phyloP scores from a whole-genome alignment of 208 protist species.

The Lotmaria passim region DNA sequence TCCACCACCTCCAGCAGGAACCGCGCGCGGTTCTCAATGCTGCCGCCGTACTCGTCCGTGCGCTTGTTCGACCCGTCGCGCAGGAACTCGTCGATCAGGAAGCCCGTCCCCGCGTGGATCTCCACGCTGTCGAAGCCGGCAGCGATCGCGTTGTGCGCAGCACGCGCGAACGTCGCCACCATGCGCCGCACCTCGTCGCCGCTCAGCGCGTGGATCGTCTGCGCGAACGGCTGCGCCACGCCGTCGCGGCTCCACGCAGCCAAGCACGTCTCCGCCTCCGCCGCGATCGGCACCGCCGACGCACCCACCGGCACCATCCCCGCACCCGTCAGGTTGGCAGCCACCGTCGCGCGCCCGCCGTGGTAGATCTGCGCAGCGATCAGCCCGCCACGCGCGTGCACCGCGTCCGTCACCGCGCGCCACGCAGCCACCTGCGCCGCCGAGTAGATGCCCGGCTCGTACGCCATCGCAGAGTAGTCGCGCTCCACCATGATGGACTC shows the following conservation, averaged over 20 bases:
- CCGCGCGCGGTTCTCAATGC: conserved; percentile 70
- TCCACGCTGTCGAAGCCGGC: conserved; percentile 93
- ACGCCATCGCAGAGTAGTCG: conserved; percentile 39
- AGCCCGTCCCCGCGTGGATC: conserved; percentile 92
- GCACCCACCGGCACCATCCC: conserved; percentile 15
- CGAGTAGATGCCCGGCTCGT: conserved; percentile 61
- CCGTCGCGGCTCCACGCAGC: conserved; percentile 23
- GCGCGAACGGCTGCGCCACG: conserved; percentile 35
- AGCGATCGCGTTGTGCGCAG: conserved; percentile 61
- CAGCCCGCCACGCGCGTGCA: conserved; percentile 57
- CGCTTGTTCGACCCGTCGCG: conserved; percentile 63
- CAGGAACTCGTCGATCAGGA: conserved; percentile 89
- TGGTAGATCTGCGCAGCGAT: conserved; percentile 66
- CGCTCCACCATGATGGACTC: conserved; percentile 60
- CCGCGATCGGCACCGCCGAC: conserved; percentile 15
- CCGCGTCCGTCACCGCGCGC: conserved; percentile 59
- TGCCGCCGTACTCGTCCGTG: conserved; percentile 90
- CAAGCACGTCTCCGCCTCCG: conserved; percentile 11
- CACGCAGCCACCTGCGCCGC: conserved; percentile 58
- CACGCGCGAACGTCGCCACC: conserved; percentile 60
- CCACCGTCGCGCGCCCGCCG: conserved; percentile 44
- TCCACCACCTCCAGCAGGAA: conserved; percentile 81
- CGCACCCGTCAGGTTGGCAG: conserved; percentile 28
- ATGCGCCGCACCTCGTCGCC: conserved; percentile 58
- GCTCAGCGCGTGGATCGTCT: conserved; percentile 46